A percentile compares a stretch with the other conserved stretches of the same genome.
Conservation (phyloP, 768 basidiomycete species). For the Tricholoma matsutake region DNA sequence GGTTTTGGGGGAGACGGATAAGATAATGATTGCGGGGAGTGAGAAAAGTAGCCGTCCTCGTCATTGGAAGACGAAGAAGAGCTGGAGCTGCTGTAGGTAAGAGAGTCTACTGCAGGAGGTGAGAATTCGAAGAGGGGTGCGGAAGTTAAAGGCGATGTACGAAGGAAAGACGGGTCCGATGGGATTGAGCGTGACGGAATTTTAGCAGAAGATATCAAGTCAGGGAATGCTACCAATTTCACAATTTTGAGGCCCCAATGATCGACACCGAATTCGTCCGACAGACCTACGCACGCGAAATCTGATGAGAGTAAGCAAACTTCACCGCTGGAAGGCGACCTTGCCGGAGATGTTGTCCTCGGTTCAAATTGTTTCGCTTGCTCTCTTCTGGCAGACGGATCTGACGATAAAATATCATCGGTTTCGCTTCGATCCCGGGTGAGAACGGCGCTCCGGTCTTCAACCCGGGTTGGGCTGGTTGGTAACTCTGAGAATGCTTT, state of each 20-base stretch:
- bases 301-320: conserved; percentile 67
- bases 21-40: conserved; percentile 46
- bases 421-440: conserved; percentile 45
- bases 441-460: conserved; percentile 34
- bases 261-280: conserved; percentile 60
- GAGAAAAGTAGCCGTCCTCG: conserved; percentile 61
- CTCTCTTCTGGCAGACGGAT: conserved; percentile 3
- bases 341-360: background rate
- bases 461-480: conserved; percentile 13
- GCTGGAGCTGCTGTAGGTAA: conserved; percentile 8
- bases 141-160: conserved; percentile 3
- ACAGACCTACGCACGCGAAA: conserved; percentile 72
- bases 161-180: conserved; percentile 10
- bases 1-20: conserved; percentile 32
- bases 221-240: conserved; percentile 74
- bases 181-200: conserved; percentile 3
- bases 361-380: background rate
- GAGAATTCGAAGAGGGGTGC: conserved; percentile 6
- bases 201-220: conserved; percentile 48
- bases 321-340: conserved; percentile 35
- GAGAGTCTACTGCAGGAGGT: background rate
- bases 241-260: conserved; percentile 76
- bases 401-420: conserved; percentile 18
- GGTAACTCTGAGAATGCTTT: conserved; percentile 17
- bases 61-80: conserved; percentile 33